Base-by-base conservation (phyloP, 1,284 basidiomycete genomes). In the Cerioporus squamosus region DNA sequence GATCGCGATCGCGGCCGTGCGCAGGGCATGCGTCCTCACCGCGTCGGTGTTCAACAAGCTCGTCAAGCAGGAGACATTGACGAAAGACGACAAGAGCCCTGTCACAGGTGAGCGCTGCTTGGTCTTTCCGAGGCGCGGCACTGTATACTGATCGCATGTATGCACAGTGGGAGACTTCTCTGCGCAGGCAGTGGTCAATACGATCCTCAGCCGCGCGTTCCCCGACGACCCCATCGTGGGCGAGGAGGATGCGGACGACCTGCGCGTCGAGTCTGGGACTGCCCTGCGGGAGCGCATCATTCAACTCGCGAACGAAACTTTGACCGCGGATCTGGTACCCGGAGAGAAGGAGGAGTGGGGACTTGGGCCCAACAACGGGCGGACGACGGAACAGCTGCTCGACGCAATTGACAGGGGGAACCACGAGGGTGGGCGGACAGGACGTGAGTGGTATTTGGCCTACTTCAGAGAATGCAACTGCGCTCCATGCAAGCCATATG, bases 81-180 rank as follows among this genome's bases (percentile, higher is more conserved):
- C 88, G 45, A 99, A 99, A 74, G 88, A 85, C 53, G 97, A 99
- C 81, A 95, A 96, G 75, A 95, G 93, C 36, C 97, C 97, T 3
- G 97, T 99, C 3, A 99, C 97, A 14, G 93, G 94, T 93, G 63
- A 54, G 78, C 74, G 5, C 24, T 39, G 5, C 10, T n/a, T 31
- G 59, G 17, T 44, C n/a, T 38, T 39, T 2, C 26, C 3, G 12
- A 5, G 40, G 8, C 38, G 15, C 36, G 36, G 10, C 2, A 17
- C 8, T 40, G n/a, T 18, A 20, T 2, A 33, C 24, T 17, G 3
- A 24, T 5, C 18, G 26, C 26, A 29, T 18, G 17, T 24, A n/a
- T 31, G 17, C 33, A 45, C 66, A 96, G 94, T 97, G 26, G 95
- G 90, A 43, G 95, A 98, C 74, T 94, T 90, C 71, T 85, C 94